Evolutionary conservation across 2,329 filamentous ascomycete species (phyloP), one percentile per base, ranked within the genome.

Genomic region (Cladophialophora psammophila): DNA sequence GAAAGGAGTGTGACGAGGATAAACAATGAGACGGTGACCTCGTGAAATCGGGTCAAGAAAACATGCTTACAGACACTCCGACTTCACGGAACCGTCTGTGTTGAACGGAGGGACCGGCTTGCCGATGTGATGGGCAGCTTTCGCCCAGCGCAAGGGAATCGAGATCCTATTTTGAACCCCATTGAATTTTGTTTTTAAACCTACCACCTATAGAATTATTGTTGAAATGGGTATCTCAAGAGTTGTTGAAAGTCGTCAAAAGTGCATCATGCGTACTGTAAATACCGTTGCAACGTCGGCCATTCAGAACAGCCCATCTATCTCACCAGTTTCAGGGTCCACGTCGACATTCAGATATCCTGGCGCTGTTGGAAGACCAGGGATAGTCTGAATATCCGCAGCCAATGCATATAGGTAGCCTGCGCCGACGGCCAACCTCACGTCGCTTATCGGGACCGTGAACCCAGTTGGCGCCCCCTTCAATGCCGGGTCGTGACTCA

Each of bases 381-480:
- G 95, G 71, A 99, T 99, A 1, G 95, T 99, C 84, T 98, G 95
- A 72, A 99, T 98, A 76, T 99, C 95, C 13, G 95, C 95, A 62
- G 95, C 95, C 69, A 98, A 86, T 6, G 95, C 95, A 74, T 97
- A 97, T 86, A 97, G 82, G 79, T 97, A 97, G 70, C 95, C 95
- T 69, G 93, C 95, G 76, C 95, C 95, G 67, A 94, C 94, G 34
- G 95, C 95, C 85, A 99, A 89, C 69, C 94, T 86, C 45, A 99
- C 94, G 77, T 99, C 95, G 67, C 94, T 86, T 74, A 99, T 97
- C 1, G 95, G 95, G 5, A 99, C 89, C 0, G 92, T 96, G 80
- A 98, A 99, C 66, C 94, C 95, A 3, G 90, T 92, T 31, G 95
- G 95, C 8, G 95, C 95, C 69, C 95, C 95, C 87, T 99, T 99